Percentiles rank a stretch among this genome's conserved stretches.
Conservation (phyloP, 2,329 filamentous ascomycete species). For the Fusarium pseudocircinatum region DNA sequence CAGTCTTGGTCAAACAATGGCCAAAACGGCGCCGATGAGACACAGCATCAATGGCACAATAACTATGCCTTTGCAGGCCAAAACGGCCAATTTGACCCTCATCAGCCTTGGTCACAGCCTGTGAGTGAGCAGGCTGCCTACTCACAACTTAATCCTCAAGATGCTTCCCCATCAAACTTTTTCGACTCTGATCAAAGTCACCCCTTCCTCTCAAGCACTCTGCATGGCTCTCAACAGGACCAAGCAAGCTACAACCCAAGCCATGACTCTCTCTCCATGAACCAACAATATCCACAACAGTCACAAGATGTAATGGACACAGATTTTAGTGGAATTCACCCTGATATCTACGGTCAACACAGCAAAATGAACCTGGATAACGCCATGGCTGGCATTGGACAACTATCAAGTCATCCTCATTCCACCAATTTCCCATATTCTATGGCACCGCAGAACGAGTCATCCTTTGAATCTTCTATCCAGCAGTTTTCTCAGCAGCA, state of each 20-base stretch:
- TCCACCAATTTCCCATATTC: slow-evolving; percentile 49
- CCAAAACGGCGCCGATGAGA: slow-evolving; percentile 51
- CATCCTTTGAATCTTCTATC: slow-evolving; percentile 47
- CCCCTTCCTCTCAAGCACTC: slow-evolving; percentile 45
- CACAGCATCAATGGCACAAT: slow-evolving; percentile 48
- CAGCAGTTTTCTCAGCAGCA: slow-evolving; percentile 48
- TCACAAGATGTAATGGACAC: slow-evolving; percentile 51
- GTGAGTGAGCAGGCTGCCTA: slow-evolving; percentile 48
- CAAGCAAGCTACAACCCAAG: slow-evolving; percentile 45
- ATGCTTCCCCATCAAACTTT: slow-evolving; percentile 47
- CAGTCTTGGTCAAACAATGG: slow-evolving; percentile 53
- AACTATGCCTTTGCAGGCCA: slow-evolving; percentile 48
- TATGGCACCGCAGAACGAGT: slow-evolving; percentile 47
- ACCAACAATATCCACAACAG: slow-evolving; percentile 49
- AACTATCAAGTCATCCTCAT: slow-evolving; percentile 46
- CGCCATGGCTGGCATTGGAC: slow-evolving; percentile 45
- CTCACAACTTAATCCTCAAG: slow-evolving; percentile 47
- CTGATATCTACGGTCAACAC: slow-evolving; percentile 51
- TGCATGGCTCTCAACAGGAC: slow-evolving; percentile 44
- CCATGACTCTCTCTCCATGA: slow-evolving; percentile 46
- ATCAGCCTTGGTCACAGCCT: slow-evolving; percentile 52
- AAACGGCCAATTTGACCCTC: slow-evolving; percentile 51
- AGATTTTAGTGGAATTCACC: slow-evolving; percentile 50
- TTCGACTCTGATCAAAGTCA: slow-evolving; percentile 49
- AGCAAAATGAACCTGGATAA: slow-evolving; percentile 45